phyloP scores from a whole-genome alignment of 1,284 basidiomycete species.

The Gymnopus androsaceus region DNA sequence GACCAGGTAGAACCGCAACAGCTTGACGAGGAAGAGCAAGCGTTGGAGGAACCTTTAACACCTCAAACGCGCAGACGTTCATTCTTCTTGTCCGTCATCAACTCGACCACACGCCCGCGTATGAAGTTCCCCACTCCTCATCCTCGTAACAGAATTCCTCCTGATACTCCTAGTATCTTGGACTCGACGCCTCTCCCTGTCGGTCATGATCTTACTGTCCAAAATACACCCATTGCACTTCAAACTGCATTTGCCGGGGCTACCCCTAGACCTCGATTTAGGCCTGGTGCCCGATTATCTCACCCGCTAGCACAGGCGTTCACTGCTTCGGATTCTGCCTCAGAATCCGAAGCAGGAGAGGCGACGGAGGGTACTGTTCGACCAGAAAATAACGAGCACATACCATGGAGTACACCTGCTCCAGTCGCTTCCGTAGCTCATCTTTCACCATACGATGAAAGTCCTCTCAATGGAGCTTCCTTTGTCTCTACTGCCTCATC shows the following conservation, averaged over 20 bases:
- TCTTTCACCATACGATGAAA: conserved; percentile 16
- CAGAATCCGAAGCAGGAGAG: conserved; percentile 31
- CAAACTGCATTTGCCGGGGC: conserved; percentile 60
- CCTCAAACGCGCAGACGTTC: conserved; percentile 70
- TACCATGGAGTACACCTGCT: conserved; percentile 14
- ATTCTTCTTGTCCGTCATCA: conserved; percentile 76
- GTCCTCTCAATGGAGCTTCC: conserved; percentile 44
- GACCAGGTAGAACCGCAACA: conserved; percentile 30
- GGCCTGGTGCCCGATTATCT: conserved; percentile 43
- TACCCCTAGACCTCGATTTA: conserved; percentile 55
- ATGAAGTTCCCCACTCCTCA: conserved; percentile 68
- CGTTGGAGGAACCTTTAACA: conserved; percentile 46
- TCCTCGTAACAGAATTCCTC: conserved; percentile 41
- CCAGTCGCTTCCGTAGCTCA: conserved; percentile 18
- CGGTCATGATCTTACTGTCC: conserved; percentile 19
- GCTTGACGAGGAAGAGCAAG: conserved; percentile 24
- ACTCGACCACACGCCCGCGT: conserved; percentile 73
- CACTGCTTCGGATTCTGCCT: conserved; percentile 34
- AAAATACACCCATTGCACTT: conserved; percentile 31
- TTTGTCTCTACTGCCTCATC: conserved; percentile 81
- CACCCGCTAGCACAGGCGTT: conserved; percentile 62
- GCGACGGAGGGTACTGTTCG: background rate
- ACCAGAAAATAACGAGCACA: conserved; percentile 1
- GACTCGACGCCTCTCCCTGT: conserved; percentile 35
- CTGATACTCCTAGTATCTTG: conserved; percentile 34